These are phyloP conservation scores for Backusella parvicylindrica DNA, from an alignment of 192 early-diverging fungal species.

Conservation along the genomic window DNA sequence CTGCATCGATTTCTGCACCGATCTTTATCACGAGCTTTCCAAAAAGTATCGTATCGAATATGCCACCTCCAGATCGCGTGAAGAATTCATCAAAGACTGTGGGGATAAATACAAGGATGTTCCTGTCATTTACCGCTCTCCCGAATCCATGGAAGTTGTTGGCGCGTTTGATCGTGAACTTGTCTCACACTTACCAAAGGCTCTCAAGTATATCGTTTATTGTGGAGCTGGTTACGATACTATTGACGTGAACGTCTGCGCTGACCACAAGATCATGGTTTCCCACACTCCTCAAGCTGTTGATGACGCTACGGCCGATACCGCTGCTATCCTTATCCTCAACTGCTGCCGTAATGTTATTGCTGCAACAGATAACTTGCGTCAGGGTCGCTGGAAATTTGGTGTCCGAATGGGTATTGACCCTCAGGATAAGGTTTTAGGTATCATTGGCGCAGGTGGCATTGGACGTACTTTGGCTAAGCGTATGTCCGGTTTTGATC, in stretches of 20 bases:
- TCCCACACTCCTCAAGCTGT: conserved; percentile 44
- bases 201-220: conserved; percentile 24
- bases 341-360: conserved; percentile 44
- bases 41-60: conserved; percentile 20
- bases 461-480: conserved; percentile 51
- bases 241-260: conserved; percentile 34
- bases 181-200: conserved; percentile 26
- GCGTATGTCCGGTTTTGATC: conserved; percentile 43
- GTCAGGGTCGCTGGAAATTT: conserved; percentile 34
- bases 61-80: conserved; percentile 22
- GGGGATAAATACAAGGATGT: conserved; percentile 26
- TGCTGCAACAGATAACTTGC: conserved; percentile 31
- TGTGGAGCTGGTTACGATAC: conserved; percentile 41
- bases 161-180: conserved; percentile 37
- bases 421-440: conserved; percentile 36
- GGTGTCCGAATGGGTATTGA: conserved; percentile 36
- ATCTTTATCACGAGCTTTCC: conserved; percentile 11
- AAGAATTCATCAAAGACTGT: conserved; percentile 33
- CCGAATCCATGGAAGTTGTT: conserved; percentile 14
- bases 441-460: conserved; percentile 50
- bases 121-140: conserved; percentile 12
- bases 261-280: conserved; percentile 32
- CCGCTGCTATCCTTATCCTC: conserved; percentile 43
- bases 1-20: conserved; percentile 21
- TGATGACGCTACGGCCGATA: conserved; percentile 42